Evolutionary conservation across 148 eudicot species (phyloP).

Genomic region (Fagopyrum homotropicum): DNA sequence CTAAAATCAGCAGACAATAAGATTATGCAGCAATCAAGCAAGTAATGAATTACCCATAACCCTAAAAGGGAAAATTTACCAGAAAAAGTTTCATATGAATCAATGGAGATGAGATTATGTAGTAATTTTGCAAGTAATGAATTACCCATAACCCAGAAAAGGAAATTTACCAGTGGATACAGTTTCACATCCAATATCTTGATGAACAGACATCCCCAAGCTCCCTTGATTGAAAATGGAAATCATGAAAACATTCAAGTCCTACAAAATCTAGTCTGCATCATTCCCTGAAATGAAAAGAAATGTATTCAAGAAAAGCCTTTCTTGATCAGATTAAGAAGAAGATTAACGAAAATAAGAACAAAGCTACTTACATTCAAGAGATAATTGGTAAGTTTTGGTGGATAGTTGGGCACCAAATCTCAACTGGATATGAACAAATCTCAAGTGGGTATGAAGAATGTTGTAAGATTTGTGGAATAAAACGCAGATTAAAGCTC

Average conservation of each 20-base stretch:
- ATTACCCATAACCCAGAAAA: neutral
- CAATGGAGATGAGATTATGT: neutral
- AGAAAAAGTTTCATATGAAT: neutral
- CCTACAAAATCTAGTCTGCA: neutral
- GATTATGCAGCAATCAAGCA: neutral
- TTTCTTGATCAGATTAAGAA: neutral
- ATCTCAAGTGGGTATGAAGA: slow-evolving; percentile 7
- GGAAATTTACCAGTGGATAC: neutral
- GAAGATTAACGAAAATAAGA: neutral
- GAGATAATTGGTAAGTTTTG: slow-evolving; percentile 1
- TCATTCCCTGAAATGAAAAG: neutral
- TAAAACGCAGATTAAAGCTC: neutral
- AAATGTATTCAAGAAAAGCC: neutral
- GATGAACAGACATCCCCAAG: neutral
- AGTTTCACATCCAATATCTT: neutral
- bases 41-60: neutral
- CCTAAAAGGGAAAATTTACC: neutral
- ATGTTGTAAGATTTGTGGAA: neutral
- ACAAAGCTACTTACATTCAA: neutral
- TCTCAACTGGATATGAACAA: slow-evolving; percentile 1
- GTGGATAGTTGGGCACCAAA: neutral
- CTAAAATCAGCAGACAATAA: neutral
- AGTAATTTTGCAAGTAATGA: neutral
- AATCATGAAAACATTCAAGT: neutral
- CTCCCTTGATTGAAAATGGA: neutral